Conservation (phyloP, 2,329 filamentous ascomycete genomes). For the Arthroderma uncinatum region DNA sequence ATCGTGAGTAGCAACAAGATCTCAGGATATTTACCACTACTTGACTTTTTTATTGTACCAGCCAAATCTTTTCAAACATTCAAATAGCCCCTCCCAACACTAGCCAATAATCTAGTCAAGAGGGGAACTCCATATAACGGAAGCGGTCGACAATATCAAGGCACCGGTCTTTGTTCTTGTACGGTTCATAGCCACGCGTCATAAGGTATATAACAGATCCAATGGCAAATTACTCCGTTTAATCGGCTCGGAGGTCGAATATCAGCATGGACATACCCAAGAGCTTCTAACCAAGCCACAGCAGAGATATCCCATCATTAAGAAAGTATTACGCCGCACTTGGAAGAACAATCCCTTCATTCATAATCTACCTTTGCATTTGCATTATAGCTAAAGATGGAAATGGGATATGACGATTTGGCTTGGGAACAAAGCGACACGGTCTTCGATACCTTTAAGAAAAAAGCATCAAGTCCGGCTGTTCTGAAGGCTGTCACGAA, state of each 20-base stretch:
- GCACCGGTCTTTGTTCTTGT: neutral
- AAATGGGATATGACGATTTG: neutral
- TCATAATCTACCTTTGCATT: neutral
- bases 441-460: slow-evolving; percentile 1
- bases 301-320: too few species aligned
- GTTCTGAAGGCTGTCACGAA: neutral
- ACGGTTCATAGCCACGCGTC: neutral
- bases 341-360: too few species aligned
- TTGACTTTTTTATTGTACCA: neutral
- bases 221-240: slow-evolving; percentile 13
- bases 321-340: too few species aligned
- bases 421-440: neutral
- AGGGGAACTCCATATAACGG: neutral
- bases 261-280: slow-evolving; percentile 15
- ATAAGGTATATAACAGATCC: slow-evolving; percentile 10
- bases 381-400: neutral
- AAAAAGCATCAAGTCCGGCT: neutral
- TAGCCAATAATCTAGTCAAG: neutral
- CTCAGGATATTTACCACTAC: neutral
- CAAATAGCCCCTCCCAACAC: neutral
- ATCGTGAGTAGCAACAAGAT: neutral
- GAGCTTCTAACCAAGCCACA: slow-evolving; percentile 15
- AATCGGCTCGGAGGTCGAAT: slow-evolving; percentile 16
- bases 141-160: neutral
- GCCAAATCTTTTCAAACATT: neutral